These are phyloP conservation scores for Tuber microsphaerosporum DNA, from an alignment of 495 filamentous ascomycete species.

Conservation along the genomic window DNA sequence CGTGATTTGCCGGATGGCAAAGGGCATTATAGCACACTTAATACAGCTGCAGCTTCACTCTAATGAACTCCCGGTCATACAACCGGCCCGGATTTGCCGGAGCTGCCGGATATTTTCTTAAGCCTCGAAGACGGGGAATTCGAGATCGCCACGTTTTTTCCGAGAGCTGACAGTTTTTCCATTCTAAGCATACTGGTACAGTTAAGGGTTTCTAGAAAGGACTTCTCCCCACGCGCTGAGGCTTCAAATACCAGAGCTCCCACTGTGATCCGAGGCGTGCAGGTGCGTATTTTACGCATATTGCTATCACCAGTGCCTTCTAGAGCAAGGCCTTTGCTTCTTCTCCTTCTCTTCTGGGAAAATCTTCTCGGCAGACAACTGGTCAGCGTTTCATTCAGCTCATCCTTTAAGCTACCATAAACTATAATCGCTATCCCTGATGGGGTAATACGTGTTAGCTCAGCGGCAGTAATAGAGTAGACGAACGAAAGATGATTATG, in stretches of 20 bases:
- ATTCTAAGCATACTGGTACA: neutral
- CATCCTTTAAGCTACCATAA: neutral
- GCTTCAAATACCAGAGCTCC: too few relatives aligned
- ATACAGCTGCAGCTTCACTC: neutral
- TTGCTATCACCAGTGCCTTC: neutral
- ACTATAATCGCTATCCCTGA: neutral
- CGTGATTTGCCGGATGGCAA: neutral
- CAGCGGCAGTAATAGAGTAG: too few relatives aligned
- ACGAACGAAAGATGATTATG: neutral
- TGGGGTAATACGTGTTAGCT: neutral
- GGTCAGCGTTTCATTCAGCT: neutral
- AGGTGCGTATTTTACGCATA: neutral
- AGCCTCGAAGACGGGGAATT: neutral
- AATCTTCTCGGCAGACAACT: neutral
- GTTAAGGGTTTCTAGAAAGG: neutral
- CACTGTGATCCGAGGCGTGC: neutral
- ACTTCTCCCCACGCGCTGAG: neutral
- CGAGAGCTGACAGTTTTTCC: neutral
- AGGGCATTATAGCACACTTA: neutral
- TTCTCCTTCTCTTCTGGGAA: neutral
- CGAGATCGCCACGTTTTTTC: neutral
- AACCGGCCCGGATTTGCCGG: neutral
- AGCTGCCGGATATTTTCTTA: neutral
- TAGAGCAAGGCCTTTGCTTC: neutral
- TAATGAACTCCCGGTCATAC: neutral